A percentile compares a stretch with the other conserved stretches of the same genome.
phyloP scores from a whole-genome alignment of 495 filamentous ascomycete genomes.

The Talaromyces proteolyticus region DNA sequence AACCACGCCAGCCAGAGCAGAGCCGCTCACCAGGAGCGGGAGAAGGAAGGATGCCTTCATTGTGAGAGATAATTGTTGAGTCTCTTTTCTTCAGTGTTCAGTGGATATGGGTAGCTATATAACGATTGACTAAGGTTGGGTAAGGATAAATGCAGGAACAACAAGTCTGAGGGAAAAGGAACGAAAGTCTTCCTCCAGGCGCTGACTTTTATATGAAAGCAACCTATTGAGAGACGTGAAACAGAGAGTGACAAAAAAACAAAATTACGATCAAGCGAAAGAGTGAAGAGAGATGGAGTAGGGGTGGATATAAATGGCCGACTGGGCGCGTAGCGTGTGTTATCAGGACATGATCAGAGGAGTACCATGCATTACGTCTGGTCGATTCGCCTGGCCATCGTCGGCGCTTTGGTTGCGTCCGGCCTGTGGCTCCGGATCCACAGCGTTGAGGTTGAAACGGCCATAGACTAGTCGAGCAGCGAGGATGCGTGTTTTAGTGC shows the following conservation, averaged over 20 bases:
- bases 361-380: neutral
- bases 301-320: neutral
- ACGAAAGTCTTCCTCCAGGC: slow-evolving; percentile 7
- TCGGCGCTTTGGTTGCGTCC: neutral
- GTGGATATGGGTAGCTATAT: neutral
- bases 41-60: slow-evolving; percentile 4
- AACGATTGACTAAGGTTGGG: slow-evolving; percentile 3
- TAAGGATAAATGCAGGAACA: neutral
- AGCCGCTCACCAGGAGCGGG: slow-evolving; percentile 5
- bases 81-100: neutral
- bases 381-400: neutral
- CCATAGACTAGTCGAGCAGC: neutral
- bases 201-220: neutral
- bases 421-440: neutral
- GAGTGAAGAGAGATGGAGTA: neutral
- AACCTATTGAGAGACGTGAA: neutral
- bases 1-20: slow-evolving; percentile 2
- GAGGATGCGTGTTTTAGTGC: too few species aligned
- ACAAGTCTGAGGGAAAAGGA: slow-evolving; percentile 3
- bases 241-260: neutral
- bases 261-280: neutral
- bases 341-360: neutral
- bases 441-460: neutral
- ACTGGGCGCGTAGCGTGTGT: neutral
- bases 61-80: neutral